These are phyloP conservation scores for Vitis cinerea DNA, from an alignment of 164 flowering plant genomes.

Conservation along the genomic window DNA sequence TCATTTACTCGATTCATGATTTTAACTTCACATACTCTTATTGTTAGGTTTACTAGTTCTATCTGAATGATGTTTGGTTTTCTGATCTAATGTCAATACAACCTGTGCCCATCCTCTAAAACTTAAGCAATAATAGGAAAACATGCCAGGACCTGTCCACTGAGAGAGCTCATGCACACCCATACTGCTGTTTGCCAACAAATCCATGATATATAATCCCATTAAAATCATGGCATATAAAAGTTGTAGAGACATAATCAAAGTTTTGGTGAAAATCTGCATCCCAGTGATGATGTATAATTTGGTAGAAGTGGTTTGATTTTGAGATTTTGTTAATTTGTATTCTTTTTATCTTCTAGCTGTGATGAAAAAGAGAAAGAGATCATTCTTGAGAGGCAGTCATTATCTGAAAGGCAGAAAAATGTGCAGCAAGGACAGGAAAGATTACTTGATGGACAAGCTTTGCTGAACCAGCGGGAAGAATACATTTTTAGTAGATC, in stretches of 20 bases:
- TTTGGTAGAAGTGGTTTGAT: neutral
- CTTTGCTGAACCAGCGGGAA: conserved; percentile 74
- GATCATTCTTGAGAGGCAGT: conserved; percentile 62
- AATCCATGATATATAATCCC: neutral
- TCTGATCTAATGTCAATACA: neutral
- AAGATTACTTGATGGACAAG: conserved; percentile 66
- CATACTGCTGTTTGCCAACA: neutral
- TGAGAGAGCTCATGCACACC: neutral
- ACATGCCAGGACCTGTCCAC: neutral
- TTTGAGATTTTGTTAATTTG: conserved; percentile 2
- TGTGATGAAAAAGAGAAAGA: conserved; percentile 86
- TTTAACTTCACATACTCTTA: neutral
- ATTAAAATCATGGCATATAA: neutral
- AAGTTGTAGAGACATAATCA: no score
- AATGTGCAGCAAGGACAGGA: conserved; percentile 64
- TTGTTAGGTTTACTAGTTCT: neutral
- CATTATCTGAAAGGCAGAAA: conserved; percentile 61
- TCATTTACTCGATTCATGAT: conserved; percentile 1
- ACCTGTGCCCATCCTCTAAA: neutral
- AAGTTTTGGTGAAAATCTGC: neutral
- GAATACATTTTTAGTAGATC: conserved; percentile 51
- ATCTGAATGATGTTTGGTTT: neutral
- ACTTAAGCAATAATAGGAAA: neutral
- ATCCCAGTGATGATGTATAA: neutral
- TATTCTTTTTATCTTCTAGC: conserved; percentile 34